Base-by-base conservation (phyloP, 768 basidiomycete genomes). In the Serendipita sp. region DNA sequence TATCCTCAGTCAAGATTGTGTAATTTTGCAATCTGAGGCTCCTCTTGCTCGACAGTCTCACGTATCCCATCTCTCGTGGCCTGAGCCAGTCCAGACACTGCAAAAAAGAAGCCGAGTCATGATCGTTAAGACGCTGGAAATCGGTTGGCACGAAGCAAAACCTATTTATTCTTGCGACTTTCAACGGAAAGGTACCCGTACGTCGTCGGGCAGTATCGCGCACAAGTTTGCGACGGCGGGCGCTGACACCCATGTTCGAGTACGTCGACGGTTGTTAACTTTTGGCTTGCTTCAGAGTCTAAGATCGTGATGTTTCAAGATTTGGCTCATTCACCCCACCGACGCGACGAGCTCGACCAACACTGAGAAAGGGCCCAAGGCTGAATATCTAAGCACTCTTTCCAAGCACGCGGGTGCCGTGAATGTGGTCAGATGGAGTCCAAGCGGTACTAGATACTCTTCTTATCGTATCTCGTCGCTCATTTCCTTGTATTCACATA, bases 101-200 rank as follows among this genome's bases (percentile, higher is more conserved):
- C 23, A 23, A 41, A 7, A 41, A 41, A 41, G 7, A 13, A 7
- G 41, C 13, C 13, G 41, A 52, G 48, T 32, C 18, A 93, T 93
- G 90, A 85, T 89, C 67, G 89, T 88, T 73, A 82, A 88, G 66
- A 91, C 91, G 2, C 82, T 94, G 51, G 92, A 94, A 77, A 96
- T 96, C 72, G 82, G 93, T 68, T 96, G 92, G 92, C 92, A 96
- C 79, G 92, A 93, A 78, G 85, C 81, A 74, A 91, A 91, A 72
- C 92, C 92, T 51, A 94, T 99, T 75, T 94, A 91, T 48, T 90
- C 92, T 15, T 91, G 90, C 74, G 96, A 99, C 78, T 96, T 96
- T 72, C 96, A 98, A 72, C 86, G 91, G 70, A 16, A 44, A 65
- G 63, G 67, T 77, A 78, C 67, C 78, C 75, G 73, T 79, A 76